Conservation (phyloP, 2,329 filamentous ascomycete species). For the Aspergillus neoniger region DNA sequence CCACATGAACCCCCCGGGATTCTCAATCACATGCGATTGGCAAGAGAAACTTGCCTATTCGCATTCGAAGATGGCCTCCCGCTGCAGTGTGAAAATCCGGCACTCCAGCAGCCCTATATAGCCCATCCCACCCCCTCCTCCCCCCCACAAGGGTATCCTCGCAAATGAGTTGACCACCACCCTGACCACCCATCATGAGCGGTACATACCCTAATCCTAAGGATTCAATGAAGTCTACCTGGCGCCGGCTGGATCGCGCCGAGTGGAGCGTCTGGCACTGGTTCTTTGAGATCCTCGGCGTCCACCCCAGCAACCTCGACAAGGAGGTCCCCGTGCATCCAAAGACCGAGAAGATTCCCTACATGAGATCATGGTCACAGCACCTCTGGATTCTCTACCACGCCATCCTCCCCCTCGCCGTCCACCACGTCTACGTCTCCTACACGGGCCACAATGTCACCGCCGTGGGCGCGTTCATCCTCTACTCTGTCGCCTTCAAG, state of each 20-base stretch:
- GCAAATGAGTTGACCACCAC: background rate
- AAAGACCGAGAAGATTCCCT: slow-evolving; percentile 48
- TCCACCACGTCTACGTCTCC: slow-evolving; percentile 41
- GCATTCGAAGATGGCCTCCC: background rate
- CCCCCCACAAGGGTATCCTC: background rate
- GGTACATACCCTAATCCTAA: slow-evolving; percentile 23
- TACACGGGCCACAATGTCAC: slow-evolving; percentile 35
- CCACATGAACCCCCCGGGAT: slow-evolving; percentile 1
- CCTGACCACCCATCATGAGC: slow-evolving; percentile 19
- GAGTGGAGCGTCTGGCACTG: slow-evolving; percentile 38
- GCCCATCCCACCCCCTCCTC: background rate
- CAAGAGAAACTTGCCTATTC: too few relatives aligned
- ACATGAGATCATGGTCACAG: slow-evolving; percentile 38
- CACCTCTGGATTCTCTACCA: slow-evolving; percentile 47
- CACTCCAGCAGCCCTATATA: slow-evolving; percentile 6
- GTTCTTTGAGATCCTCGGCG: slow-evolving; percentile 35
- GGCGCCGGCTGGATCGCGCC: slow-evolving; percentile 31
- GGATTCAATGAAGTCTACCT: slow-evolving; percentile 48
- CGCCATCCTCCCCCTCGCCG: slow-evolving; percentile 37
- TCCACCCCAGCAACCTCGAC: slow-evolving; percentile 31
- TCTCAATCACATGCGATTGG: slow-evolving; percentile 1
- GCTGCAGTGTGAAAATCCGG: too few relatives aligned
- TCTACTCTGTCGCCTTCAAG: slow-evolving; percentile 46
- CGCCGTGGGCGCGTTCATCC: slow-evolving; percentile 33
- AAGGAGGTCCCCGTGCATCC: slow-evolving; percentile 40